Conservation (phyloP, 176 grass and related monocot genomes). For the Carex kokanica region DNA sequence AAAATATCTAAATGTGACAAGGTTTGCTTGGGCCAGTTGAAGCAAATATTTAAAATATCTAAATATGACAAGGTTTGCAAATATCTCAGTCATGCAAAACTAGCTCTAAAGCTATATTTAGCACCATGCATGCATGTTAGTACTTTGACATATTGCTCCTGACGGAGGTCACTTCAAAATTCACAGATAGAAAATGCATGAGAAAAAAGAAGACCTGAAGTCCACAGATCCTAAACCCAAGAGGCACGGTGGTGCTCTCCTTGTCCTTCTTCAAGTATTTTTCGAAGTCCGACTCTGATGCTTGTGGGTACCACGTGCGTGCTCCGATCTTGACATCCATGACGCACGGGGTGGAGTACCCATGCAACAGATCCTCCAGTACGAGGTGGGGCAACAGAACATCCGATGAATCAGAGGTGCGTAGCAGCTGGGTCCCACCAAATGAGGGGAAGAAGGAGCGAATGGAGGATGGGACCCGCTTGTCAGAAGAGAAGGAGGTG, state of each 20-base stretch:
- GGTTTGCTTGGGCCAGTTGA: not conserved
- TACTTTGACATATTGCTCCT: not conserved
- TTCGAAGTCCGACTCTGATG: conserved; percentile 46
- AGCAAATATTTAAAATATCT: not conserved
- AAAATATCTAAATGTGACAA: not conserved
- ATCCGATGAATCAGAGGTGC: too few relatives aligned
- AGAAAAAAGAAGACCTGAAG: conserved; percentile 33
- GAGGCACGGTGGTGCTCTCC: conserved; percentile 41
- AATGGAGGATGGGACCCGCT: too few relatives aligned
- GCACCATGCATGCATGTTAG: not conserved
- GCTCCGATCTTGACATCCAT: too few relatives aligned
- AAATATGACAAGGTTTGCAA: not conserved
- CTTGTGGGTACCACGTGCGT: conserved; percentile 46
- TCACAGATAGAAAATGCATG: not conserved
- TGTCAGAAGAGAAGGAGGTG: too few relatives aligned
- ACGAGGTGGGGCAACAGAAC: too few relatives aligned
- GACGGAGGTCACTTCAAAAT: not conserved
- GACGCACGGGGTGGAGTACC: too few relatives aligned
- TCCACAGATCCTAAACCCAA: conserved; percentile 71
- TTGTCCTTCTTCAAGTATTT: conserved; percentile 82
- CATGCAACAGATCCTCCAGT: too few relatives aligned
- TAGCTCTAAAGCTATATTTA: not conserved
- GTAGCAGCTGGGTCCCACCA: too few relatives aligned
- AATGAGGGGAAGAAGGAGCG: too few relatives aligned
- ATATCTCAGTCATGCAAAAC: not conserved